Evolutionary conservation across 2,329 filamentous ascomycete species (phyloP), one percentile per base, ranked within the genome.

Genomic region (Botrytis galanthina): DNA sequence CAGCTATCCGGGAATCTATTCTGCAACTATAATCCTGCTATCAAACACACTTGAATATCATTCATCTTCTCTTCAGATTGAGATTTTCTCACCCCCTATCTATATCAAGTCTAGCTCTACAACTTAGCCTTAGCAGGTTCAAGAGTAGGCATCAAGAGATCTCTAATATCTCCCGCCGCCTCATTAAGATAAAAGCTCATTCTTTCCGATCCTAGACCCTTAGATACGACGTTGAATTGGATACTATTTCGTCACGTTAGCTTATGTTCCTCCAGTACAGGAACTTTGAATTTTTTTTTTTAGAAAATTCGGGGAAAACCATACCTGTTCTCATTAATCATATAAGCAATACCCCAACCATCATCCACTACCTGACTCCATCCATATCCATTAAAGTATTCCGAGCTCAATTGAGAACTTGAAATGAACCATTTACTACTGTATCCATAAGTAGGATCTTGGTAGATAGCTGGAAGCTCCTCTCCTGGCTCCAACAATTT

Each of bases 371-470:
- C 96, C 86, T 99, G 95, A 81, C 93, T 96, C 96, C 96, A 99
- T 63, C 96, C 96, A 83, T 99, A 99, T 37, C 97, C 96, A 82
- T 99, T 99, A 85, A 98, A 99, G 87, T 93, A 98, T 86, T 99
- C 97, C 48, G 92, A 95, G 84, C 92, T 96, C 82, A 99, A 86
- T 85, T 99, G 97, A 75, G 90, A 94, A 42, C 91, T 94, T 42
- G 92, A 95, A 74, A 99, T 86, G 84, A 90, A 97, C 96, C 96
- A 99, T 22, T 91, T 94, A 80, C 88, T 86, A 74, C 91, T 95
- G 86, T 98, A 99, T 6, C 84, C 81, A 82, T 88, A 98, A 4
- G 95, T 92, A 0, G 95, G 93, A 82, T 99, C 96, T 81, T 92
- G 88, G 86, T 92, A 99, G 75, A 99, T 88, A 32, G 89, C 87